Conservation (phyloP, 768 basidiomycete genomes). For the Amanita molliuscula region DNA sequence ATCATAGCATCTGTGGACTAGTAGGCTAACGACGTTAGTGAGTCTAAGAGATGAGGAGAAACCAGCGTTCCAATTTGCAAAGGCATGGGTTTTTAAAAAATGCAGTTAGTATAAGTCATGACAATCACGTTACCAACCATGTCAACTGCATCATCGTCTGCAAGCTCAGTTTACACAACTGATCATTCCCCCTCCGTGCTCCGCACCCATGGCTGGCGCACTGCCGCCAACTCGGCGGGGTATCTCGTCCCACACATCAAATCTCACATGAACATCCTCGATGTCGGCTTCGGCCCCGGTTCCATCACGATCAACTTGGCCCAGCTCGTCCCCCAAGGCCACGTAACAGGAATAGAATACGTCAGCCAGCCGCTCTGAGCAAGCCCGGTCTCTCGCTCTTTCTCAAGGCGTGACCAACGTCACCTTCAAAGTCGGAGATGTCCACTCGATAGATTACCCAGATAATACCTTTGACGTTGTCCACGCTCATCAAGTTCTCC, state of each 20-base stretch:
- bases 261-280: conserved; percentile 26
- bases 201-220: background rate
- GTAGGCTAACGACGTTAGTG: too few species aligned
- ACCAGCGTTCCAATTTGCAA: too few species aligned
- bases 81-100: too few species aligned
- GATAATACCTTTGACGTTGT: conserved; percentile 39
- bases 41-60: too few species aligned
- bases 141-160: background rate
- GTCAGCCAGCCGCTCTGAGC: conserved; percentile 21
- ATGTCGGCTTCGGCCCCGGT: conserved; percentile 44
- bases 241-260: background rate
- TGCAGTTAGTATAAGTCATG: too few species aligned
- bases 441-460: conserved; percentile 22
- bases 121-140: background rate
- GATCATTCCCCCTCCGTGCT: background rate
- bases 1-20: too few species aligned
- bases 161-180: background rate
- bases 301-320: conserved; percentile 38
- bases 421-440: conserved; percentile 28
- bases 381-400: conserved; percentile 20
- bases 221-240: background rate
- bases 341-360: conserved; percentile 33
- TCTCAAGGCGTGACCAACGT: conserved; percentile 24
- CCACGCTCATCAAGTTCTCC: conserved; percentile 40
- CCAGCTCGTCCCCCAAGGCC: conserved; percentile 24